Percentiles rank a stretch among this genome's conserved stretches.
Conservation (phyloP, 2,329 filamentous ascomycete genomes). For the Simplicillium aogashimaense region DNA sequence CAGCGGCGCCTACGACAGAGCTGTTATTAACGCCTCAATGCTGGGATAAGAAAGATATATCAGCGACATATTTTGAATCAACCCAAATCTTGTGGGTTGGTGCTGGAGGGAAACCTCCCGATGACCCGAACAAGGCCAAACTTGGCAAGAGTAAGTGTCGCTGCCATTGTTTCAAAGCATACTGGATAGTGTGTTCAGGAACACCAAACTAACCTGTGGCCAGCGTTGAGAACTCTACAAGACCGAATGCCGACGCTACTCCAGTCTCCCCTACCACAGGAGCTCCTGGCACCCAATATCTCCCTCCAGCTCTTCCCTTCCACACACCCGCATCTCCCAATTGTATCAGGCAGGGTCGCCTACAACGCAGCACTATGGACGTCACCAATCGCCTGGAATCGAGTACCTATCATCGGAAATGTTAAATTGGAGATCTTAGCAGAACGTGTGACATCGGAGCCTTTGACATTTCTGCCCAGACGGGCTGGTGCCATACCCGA, state of each 20-base stretch:
- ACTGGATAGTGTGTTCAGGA: no score
- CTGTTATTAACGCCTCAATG: no score
- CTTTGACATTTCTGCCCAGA: conserved; percentile 34
- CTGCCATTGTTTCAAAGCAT: no score
- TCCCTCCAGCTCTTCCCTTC: conserved; percentile 61
- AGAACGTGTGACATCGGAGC: conserved; percentile 70
- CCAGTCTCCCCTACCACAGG: conserved; percentile 58
- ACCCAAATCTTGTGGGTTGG: neutral
- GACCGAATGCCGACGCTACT: conserved; percentile 57
- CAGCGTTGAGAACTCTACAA: conserved; percentile 56
- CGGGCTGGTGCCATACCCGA: conserved; percentile 53
- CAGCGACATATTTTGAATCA: neutral
- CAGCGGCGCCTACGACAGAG: no score
- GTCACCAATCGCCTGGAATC: conserved; percentile 90
- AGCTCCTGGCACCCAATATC: conserved; percentile 68
- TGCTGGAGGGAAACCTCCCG: conserved; percentile 21
- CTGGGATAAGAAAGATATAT: no score
- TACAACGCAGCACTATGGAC: conserved; percentile 95
- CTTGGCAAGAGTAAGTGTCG: conserved; percentile 51
- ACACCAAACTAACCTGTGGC: conserved; percentile 5
- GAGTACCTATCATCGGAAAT: conserved; percentile 82
- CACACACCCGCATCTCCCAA: conserved; percentile 80
- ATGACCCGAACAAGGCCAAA: conserved; percentile 50
- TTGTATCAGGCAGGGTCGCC: conserved; percentile 80
- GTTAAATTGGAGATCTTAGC: conserved; percentile 80